Conservation (phyloP, 345 rosid species). For the Boechera retrofracta region DNA sequence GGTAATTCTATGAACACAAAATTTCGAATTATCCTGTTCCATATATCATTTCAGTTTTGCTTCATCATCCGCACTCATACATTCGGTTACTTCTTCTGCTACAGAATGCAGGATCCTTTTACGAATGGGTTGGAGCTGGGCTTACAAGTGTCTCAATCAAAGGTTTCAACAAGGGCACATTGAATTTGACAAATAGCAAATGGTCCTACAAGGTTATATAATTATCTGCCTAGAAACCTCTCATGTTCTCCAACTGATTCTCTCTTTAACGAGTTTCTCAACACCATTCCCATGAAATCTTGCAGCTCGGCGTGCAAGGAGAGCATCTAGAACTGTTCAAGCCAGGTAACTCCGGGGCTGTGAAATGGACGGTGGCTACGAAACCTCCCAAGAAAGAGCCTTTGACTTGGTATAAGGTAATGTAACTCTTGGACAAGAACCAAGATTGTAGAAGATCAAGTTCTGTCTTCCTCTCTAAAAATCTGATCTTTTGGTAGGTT, state of each 20-base stretch:
- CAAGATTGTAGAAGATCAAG: conserved; percentile 19
- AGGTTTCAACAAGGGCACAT: conserved; percentile 74
- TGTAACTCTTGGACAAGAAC: conserved; percentile 15
- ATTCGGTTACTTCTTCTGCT: conserved; percentile 28
- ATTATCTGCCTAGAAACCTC: conserved; percentile 28
- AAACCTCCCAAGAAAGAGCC: conserved; percentile 75
- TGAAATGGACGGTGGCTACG: conserved; percentile 70
- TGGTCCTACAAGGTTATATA: conserved; percentile 87
- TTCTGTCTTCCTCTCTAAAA: conserved; percentile 5
- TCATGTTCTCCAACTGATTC: background rate
- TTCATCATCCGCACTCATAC: background rate
- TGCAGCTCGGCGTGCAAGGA: conserved; percentile 82
- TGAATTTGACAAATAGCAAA: conserved; percentile 62
- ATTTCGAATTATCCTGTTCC: background rate
- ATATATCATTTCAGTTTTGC: conserved; percentile 8
- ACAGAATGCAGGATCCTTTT: conserved; percentile 88
- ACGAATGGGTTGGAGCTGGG: conserved; percentile 85
- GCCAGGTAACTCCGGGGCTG: conserved; percentile 51
- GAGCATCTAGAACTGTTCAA: conserved; percentile 71
- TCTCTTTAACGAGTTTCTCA: background rate
- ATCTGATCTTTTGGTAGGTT: conserved; percentile 51
- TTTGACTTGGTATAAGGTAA: conserved; percentile 95
- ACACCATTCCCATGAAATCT: conserved; percentile 26
- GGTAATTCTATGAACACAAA: conserved; percentile 53
- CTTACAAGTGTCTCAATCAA: conserved; percentile 71